A percentile compares a stretch with the other conserved stretches of the same genome.
Conservation (phyloP, 225 moss, liverwort and hornwort genomes). For the Ulota crispa region DNA sequence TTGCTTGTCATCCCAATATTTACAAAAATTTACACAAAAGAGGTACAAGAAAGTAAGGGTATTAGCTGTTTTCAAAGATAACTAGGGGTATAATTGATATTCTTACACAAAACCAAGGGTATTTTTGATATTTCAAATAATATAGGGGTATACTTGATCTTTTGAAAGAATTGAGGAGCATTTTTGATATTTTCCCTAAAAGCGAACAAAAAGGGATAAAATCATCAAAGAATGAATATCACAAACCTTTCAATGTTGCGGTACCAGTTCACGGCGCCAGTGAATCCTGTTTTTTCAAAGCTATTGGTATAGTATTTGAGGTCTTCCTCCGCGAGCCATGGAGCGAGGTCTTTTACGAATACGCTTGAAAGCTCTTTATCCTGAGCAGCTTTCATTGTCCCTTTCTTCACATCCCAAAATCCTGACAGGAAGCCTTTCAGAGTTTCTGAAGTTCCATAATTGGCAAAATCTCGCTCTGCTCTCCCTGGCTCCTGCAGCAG, state of each 20-base stretch:
- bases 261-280: conserved; percentile 31
- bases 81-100: too few relatives aligned
- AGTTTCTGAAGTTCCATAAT: conserved; percentile 9
- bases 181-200: too few relatives aligned
- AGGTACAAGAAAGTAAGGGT: too few relatives aligned
- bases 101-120: too few relatives aligned
- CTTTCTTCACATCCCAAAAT: conserved; percentile 32
- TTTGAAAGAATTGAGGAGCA: too few relatives aligned
- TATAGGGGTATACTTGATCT: too few relatives aligned
- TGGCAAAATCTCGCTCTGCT: conserved; percentile 27
- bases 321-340: conserved; percentile 29
- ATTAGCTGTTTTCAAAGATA: too few relatives aligned
- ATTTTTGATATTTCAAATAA: too few relatives aligned
- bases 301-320: conserved; percentile 20
- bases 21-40: too few relatives aligned
- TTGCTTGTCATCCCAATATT: too few relatives aligned
- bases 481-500: conserved; percentile 25
- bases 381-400: not conserved
- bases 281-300: conserved; percentile 29
- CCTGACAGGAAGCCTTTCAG: conserved; percentile 24
- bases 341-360: conserved; percentile 19
- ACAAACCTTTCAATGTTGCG: conserved; percentile 3
- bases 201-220: not conserved
- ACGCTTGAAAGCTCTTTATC: conserved; percentile 21
- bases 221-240: not conserved